These are phyloP conservation scores for Aspergillus ostianus DNA, from an alignment of 495 filamentous ascomycete genomes.

Conservation along the genomic window DNA sequence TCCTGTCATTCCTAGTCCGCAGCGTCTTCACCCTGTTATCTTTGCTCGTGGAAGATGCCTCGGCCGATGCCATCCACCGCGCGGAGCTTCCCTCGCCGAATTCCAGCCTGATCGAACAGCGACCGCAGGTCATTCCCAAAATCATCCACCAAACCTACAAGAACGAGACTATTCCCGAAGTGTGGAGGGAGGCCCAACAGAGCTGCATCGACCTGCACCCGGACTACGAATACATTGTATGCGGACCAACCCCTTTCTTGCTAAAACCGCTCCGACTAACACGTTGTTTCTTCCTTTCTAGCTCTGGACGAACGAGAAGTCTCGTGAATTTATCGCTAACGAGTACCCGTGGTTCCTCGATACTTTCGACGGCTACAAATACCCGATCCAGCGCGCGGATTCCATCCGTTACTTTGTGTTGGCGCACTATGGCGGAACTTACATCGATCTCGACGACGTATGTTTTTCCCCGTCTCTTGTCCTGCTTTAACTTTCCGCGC, in stretches of 20 bases:
- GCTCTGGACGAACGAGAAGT: conserved; percentile 85
- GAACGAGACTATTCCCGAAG: conserved; percentile 70
- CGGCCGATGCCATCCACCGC: conserved; percentile 61
- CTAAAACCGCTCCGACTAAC: conserved; percentile 19
- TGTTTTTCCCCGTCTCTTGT: conserved; percentile 22
- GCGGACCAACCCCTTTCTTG: conserved; percentile 14
- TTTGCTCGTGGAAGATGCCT: conserved; percentile 65
- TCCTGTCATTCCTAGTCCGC: conserved; percentile 58
- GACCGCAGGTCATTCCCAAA: conserved; percentile 74
- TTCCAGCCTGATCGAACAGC: conserved; percentile 56
- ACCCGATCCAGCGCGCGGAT: conserved; percentile 83
- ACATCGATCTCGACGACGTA: conserved; percentile 87
- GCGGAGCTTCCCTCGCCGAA: conserved; percentile 64
- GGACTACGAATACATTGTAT: conserved; percentile 80
- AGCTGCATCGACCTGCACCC: conserved; percentile 73
- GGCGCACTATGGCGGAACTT: conserved; percentile 78
- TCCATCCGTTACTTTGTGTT: conserved; percentile 88
- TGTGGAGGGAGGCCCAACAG: conserved; percentile 71
- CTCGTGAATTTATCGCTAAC: conserved; percentile 70
- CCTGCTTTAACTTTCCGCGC: conserved; percentile 10
- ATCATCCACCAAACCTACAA: conserved; percentile 89
- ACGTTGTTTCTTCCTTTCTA: conserved; percentile 22
- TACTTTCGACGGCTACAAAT: conserved; percentile 77
- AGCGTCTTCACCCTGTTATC: conserved; percentile 63
- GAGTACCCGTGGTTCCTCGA: conserved; percentile 87